Base-by-base conservation (phyloP, 2,329 filamentous ascomycete genomes). In the Talaromyces marneffei region DNA sequence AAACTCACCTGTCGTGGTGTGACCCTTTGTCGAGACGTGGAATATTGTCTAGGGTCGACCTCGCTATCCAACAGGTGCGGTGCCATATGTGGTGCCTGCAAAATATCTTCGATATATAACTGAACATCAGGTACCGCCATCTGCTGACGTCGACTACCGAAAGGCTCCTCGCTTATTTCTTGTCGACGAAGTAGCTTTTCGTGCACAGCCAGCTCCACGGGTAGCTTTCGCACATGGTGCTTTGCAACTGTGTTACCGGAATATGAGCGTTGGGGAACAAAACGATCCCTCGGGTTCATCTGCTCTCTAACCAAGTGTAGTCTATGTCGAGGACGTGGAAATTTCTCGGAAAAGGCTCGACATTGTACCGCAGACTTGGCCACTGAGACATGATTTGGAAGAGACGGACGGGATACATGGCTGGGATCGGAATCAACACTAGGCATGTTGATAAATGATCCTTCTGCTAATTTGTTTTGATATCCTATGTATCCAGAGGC, bases 1-100 rank as follows among this genome's bases (percentile, higher is more conserved):
- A 81, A 77, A 71, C 89, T 92, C 63, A 85, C 78, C 70, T 87
- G 80, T 60, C 81, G 69, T 6, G 69, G 66, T 18, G 68, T 57
- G 29, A 66, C 66, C 52, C 64, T 63, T 20, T 62, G 52, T 59
- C 25, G 57, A n/a, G 44, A 53, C 7, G 50, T 29, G 37, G 61
- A 59, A 31, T 60, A 42, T 10, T 61, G 57, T 52, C 63, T 61
- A 23, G 66, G 40, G 29, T 68, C 50, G 12, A 61, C 62, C 3
- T 68, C 62, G 54, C 71, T 70, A 33, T 68, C 68, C 56, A 77
- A 66, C 33, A 76, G 65, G 59, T 70, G 73, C 50, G 76, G 74
- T n/a, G 69, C 65, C 57, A 73, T 66, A 56, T 70, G 71, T 52
- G 72, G 68, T 29, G 64, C 66, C 55, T 65, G 64, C 60, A 62